A percentile compares a stretch with the other conserved stretches of the same genome.
Conservation (phyloP, 176 grass and related monocot species). For the Phoenix dactylifera region DNA sequence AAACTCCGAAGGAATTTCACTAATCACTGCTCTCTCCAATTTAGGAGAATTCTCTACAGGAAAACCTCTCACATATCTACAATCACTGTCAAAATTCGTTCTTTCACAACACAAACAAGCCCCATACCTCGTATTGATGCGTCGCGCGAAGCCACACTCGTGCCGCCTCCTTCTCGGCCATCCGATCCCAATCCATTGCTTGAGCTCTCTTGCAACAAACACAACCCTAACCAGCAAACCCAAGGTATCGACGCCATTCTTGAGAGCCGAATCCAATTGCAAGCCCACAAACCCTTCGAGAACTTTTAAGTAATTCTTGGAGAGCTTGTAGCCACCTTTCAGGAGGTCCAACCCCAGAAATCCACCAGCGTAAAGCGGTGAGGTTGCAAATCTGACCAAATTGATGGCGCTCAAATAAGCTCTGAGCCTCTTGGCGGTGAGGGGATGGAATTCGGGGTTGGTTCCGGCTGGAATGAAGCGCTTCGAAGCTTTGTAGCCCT, state of each 20-base stretch:
- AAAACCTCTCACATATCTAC: neutral
- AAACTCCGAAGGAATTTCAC: neutral
- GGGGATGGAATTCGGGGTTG: constrained; percentile 16
- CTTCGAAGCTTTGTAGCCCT: constrained; percentile 66
- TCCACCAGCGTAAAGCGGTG: constrained; percentile 25
- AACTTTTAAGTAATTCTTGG: constrained; percentile 71
- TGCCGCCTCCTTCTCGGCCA: neutral
- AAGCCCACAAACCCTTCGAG: constrained; percentile 74
- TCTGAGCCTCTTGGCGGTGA: constrained; percentile 22
- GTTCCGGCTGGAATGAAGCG: constrained; percentile 30
- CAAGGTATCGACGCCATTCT: constrained; percentile 48
- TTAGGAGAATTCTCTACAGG: neutral
- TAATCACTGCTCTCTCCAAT: neutral
- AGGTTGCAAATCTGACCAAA: constrained; percentile 45
- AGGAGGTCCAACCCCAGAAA: constrained; percentile 41
- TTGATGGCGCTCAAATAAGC: constrained; percentile 48
- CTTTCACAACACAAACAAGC: constrained; percentile 6
- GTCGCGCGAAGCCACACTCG: neutral
- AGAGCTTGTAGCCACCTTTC: constrained; percentile 53
- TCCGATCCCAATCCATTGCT: constrained; percentile 1
- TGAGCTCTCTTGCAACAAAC: constrained; percentile 46
- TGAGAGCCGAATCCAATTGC: constrained; percentile 69
- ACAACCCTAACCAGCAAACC: constrained; percentile 66
- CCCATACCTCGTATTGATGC: neutral
- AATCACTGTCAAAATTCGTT: neutral